phyloP scores from a whole-genome alignment of 306 rosid species.

The Clitoria ternatea region DNA sequence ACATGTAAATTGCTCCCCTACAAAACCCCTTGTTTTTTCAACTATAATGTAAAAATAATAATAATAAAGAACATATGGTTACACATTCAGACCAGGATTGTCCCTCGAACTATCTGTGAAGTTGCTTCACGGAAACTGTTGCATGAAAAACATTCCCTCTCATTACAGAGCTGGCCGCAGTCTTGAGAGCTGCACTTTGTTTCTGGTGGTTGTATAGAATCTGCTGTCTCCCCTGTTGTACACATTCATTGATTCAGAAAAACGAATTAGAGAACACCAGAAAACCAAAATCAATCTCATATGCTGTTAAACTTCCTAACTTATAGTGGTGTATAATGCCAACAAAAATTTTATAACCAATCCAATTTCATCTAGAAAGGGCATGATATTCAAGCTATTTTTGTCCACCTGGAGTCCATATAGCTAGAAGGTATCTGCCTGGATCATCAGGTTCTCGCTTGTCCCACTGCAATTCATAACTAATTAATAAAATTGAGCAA shows the following conservation, averaged over 20 bases:
- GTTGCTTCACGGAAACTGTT: slow-evolving; percentile 64
- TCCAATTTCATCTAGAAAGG: neutral
- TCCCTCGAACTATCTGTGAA: slow-evolving; percentile 75
- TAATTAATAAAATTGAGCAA: slow-evolving; percentile 1
- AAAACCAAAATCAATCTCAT: slow-evolving; percentile 12
- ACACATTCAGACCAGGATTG: slow-evolving; percentile 61
- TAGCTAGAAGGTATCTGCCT: slow-evolving; percentile 75
- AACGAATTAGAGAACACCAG: slow-evolving; percentile 9
- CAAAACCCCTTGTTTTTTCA: neutral
- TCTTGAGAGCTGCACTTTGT: slow-evolving; percentile 58
- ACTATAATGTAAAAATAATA: neutral
- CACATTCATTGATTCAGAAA: slow-evolving; percentile 9
- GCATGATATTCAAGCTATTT: neutral
- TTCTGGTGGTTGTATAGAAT: slow-evolving; percentile 68
- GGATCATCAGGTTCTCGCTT: slow-evolving; percentile 90
- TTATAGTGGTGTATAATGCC: neutral
- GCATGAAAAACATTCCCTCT: slow-evolving; percentile 72
- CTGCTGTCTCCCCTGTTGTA: slow-evolving; percentile 74
- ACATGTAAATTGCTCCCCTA: neutral
- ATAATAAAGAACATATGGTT: neutral
- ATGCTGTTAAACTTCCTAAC: neutral
- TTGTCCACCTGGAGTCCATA: slow-evolving; percentile 87
- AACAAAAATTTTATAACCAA: neutral
- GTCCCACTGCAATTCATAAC: slow-evolving; percentile 51
- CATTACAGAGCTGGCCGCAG: slow-evolving; percentile 48